Conservation (phyloP, 2,329 filamentous ascomycete species). For the Verticillium albo-atrum region DNA sequence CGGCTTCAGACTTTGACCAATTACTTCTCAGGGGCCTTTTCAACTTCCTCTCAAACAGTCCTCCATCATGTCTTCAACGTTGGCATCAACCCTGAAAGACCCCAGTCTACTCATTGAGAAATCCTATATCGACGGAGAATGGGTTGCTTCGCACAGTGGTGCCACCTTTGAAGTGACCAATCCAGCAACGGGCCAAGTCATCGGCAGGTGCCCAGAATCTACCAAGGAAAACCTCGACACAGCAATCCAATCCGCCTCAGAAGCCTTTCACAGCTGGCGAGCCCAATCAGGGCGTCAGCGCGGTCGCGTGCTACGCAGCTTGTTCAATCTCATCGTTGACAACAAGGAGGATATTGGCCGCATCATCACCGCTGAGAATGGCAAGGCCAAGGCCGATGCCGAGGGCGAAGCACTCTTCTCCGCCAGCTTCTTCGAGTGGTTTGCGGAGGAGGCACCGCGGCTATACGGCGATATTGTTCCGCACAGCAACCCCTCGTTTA, state of each 20-base stretch:
- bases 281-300: slow-evolving; percentile 54
- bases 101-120: slow-evolving; percentile 3
- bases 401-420: slow-evolving; percentile 51
- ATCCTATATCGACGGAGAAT: slow-evolving; percentile 4
- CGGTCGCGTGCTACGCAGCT: slow-evolving; percentile 52
- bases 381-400: slow-evolving; percentile 57
- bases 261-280: slow-evolving; percentile 54
- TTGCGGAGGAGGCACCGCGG: slow-evolving; percentile 52
- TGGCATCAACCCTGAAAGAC: slow-evolving; percentile 1
- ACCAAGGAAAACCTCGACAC: slow-evolving; percentile 57
- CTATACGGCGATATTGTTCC: slow-evolving; percentile 56
- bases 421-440: slow-evolving; percentile 56
- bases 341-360: slow-evolving; percentile 60
- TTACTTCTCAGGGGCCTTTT: slow-evolving; percentile 40
- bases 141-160: slow-evolving; percentile 1
- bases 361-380: slow-evolving; percentile 65
- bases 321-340: slow-evolving; percentile 58
- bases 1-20: slow-evolving; percentile 35
- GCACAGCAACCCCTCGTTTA: slow-evolving; percentile 48
- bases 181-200: slow-evolving; percentile 61
- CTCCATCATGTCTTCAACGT: slow-evolving; percentile 1
- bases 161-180: slow-evolving; percentile 35
- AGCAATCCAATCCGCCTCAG: slow-evolving; percentile 63
- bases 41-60: background rate
- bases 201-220: slow-evolving; percentile 68